A percentile compares a stretch with the other conserved stretches of the same genome.
Conservation (phyloP, 2,329 filamentous ascomycete species). For the Rhytidhysteron rufulum region DNA sequence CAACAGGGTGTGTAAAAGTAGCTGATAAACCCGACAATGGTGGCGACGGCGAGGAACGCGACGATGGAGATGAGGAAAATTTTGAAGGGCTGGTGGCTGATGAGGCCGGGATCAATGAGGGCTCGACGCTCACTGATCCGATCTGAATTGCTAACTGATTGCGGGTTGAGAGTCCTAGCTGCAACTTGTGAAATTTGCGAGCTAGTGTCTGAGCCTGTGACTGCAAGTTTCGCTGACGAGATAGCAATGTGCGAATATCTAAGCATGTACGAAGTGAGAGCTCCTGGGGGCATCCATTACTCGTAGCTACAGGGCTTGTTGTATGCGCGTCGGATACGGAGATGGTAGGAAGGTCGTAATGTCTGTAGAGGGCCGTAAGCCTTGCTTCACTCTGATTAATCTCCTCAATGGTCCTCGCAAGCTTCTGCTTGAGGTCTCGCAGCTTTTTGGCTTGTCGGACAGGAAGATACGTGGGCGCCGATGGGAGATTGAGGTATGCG, state of each 20-base stretch:
- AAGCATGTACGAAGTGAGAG: neutral
- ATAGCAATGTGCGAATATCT: neutral
- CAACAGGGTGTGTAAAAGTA: no score
- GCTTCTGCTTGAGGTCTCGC: neutral
- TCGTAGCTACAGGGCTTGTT: neutral
- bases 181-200: neutral
- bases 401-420: neutral
- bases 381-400: neutral
- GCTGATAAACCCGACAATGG: no score
- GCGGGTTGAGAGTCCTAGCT: neutral
- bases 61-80: no score
- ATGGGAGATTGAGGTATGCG: neutral
- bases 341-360: neutral
- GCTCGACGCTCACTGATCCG: no score
- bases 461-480: neutral
- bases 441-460: neutral
- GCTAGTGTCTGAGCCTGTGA: neutral
- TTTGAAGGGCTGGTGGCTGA: no score
- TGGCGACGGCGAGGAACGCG: no score
- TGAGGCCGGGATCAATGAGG: no score
- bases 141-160: neutral
- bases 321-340: neutral
- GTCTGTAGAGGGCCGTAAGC: neutral
- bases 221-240: neutral
- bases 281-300: no score